phyloP scores from a whole-genome alignment of 805 yeast species.

The Scheffersomyces lignosus region DNA sequence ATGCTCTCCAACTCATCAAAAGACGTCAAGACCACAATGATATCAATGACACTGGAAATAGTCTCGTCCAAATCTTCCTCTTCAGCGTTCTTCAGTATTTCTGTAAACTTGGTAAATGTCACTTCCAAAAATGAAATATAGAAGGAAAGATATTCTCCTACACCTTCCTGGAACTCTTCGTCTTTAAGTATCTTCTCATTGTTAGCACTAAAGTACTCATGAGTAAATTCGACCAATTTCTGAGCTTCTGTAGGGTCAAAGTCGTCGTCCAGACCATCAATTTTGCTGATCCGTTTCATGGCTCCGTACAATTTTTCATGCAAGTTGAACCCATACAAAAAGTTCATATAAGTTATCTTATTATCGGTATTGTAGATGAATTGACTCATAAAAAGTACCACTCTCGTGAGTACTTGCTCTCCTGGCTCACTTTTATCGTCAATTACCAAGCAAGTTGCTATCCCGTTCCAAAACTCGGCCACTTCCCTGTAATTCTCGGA shows the following conservation, averaged over 20 bases:
- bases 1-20: slow-evolving; percentile 6
- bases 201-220: slow-evolving; percentile 4
- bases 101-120: background rate
- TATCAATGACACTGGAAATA: slow-evolving; percentile 1
- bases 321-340: slow-evolving; percentile 9
- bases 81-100: slow-evolving; percentile 8
- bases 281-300: background rate
- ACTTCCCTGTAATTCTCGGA: background rate
- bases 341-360: slow-evolving; percentile 12
- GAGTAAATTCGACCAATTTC: slow-evolving; percentile 2
- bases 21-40: background rate
- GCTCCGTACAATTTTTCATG: background rate
- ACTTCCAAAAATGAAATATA: background rate
- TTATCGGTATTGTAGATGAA: slow-evolving; percentile 28
- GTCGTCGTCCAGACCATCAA: too few species aligned
- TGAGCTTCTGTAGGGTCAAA: background rate
- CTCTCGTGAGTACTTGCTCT: slow-evolving; percentile 9
- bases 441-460: too few species aligned
- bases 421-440: too few species aligned
- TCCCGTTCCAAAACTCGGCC: background rate
- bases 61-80: slow-evolving; percentile 3
- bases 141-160: background rate
- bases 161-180: background rate
- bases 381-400: slow-evolving; percentile 29
- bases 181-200: background rate